Evolutionary conservation across 495 filamentous ascomycete genomes (phyloP), one percentile per base, ranked within the genome.

Genomic region (Friedmanniomyces simplex): DNA sequence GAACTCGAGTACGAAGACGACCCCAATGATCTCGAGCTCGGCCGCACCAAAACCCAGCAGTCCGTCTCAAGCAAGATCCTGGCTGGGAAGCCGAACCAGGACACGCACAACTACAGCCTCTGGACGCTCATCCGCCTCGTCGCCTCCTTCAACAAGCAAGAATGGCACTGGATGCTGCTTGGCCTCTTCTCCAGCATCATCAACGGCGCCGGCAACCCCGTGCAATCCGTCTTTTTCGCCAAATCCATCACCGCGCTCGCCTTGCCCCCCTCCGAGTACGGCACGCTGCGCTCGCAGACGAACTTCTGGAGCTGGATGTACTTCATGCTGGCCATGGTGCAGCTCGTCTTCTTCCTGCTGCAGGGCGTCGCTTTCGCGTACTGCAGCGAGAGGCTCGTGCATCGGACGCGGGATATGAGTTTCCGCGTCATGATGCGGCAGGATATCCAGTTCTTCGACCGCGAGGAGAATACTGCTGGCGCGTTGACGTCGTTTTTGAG

Each of bases 241-340:
- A 95, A 95, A 68, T 79, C 86, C 25, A 91, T 98, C 69, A 80
- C 69, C 26, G 74, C 86, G 0, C 71, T 90, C 13, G 80, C 83
- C 0, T 68, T 75, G 4, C 81, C 77, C 13, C 63, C 64, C 14
- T 56, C 41, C 4, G 36, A 72, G 64, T 80, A 70, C 57, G 75
- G 37, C 42, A 68, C 76, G 58, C 69, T 94, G 37, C 77, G 84
- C 49, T 74, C 77, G 2, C 81, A 87, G 42, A 82, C 82, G 42
- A 82, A 93, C 60, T 97, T 96, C 70, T 98, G 93, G 91, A 82
- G 80, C 36, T 68, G 83, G 56, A 96, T 98, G 90, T 98, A 93
- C 68, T 78, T 97, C 22, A 89, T 96, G 79, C 79, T 96, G n/a
- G 93, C 86, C 16, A 68, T 95, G 46, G 78, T 83, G 28, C 81